phyloP scores from a whole-genome alignment of 441 rosid genomes.

The Bruguiera hainesii region DNA sequence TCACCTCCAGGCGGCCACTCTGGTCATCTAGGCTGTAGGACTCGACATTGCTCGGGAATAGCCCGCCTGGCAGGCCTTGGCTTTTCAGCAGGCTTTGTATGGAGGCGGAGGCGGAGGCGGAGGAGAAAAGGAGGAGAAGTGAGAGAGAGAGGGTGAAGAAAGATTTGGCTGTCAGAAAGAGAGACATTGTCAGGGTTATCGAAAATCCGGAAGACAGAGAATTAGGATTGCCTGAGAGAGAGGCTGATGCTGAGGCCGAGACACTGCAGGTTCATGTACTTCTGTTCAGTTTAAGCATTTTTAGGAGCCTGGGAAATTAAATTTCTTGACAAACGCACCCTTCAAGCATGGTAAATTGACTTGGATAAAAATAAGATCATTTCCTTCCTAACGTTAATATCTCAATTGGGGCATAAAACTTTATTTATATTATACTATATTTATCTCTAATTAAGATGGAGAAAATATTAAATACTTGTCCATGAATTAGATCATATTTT shows the following conservation, averaged over 20 bases:
- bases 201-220: conserved; percentile 10
- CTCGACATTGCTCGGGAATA: conserved; percentile 67
- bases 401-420: too few species aligned
- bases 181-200: conserved; percentile 26
- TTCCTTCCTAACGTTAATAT: too few species aligned
- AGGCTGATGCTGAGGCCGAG: not conserved
- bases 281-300: too few species aligned
- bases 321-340: too few species aligned
- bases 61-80: conserved; percentile 82
- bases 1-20: conserved; percentile 58
- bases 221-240: not conserved
- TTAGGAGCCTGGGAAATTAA: too few species aligned
- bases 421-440: too few species aligned
- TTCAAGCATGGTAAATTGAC: too few species aligned
- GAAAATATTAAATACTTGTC: too few species aligned
- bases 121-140: conserved; percentile 26
- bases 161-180: conserved; percentile 35
- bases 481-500: too few species aligned
- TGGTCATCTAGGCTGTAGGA: conserved; percentile 50
- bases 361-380: too few species aligned
- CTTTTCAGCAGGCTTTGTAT: conserved; percentile 58
- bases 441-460: too few species aligned
- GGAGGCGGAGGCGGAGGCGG: conserved; percentile 34
- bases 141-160: conserved; percentile 23
- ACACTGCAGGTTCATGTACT: too few species aligned